phyloP scores from a whole-genome alignment of 192 early-diverging fungal genomes.

The Chytriomyces hyalinus region DNA sequence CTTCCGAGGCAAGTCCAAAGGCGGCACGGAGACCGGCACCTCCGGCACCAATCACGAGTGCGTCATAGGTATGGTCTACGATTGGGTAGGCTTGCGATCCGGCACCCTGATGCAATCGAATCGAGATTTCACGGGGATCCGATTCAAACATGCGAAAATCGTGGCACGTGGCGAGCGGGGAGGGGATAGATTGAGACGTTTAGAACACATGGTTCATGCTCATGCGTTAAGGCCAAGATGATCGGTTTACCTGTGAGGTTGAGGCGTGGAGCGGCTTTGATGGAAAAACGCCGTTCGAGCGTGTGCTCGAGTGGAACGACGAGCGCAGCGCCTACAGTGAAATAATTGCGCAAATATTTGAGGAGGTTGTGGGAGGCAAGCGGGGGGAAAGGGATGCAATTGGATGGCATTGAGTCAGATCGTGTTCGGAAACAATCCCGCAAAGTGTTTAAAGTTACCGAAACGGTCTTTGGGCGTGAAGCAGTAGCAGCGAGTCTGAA shows the following conservation, averaged over 20 bases:
- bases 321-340: constrained; percentile 26
- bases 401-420: too few relatives aligned
- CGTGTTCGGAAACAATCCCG: too few relatives aligned
- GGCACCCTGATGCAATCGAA: not conserved
- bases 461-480: not conserved
- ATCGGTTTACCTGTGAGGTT: constrained; percentile 1
- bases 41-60: constrained; percentile 97
- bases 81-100: constrained; percentile 74
- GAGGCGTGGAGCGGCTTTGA: constrained; percentile 17
- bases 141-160: too few relatives aligned
- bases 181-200: too few relatives aligned
- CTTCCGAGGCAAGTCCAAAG: constrained; percentile 85
- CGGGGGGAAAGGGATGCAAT: too few relatives aligned
- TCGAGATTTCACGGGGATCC: too few relatives aligned
- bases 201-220: too few relatives aligned
- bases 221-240: too few relatives aligned
- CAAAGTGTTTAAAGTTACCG: not conserved
- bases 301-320: constrained; percentile 33
- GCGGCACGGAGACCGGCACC: constrained; percentile 98
- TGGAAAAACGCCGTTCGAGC: constrained; percentile 2
- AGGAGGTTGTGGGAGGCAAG: too few relatives aligned
- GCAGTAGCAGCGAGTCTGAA: constrained; percentile 13
- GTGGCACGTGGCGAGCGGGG: too few relatives aligned
- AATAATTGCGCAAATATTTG: too few relatives aligned
- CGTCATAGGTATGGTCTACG: constrained; percentile 98